Conservation (phyloP, 768 basidiomycete species). For the Holtermanniella nyarrowii region DNA sequence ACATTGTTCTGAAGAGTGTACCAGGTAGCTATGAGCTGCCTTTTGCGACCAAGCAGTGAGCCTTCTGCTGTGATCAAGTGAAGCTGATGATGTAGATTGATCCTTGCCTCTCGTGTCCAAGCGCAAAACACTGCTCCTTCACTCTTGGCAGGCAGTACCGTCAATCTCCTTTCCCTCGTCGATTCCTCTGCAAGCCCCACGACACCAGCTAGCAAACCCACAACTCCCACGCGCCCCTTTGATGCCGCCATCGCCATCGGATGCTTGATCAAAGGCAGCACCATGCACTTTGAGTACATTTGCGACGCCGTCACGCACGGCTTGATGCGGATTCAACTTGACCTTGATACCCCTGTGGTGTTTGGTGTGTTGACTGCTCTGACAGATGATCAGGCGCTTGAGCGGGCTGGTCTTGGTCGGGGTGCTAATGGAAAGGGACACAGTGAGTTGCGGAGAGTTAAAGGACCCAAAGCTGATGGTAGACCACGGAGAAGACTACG, state of each 20-base stretch:
- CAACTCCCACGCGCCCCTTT: slow-evolving; percentile 50
- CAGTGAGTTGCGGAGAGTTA: slow-evolving; percentile 46
- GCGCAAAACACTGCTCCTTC: slow-evolving; percentile 67
- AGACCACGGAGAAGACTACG: slow-evolving; percentile 92
- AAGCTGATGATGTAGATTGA: slow-evolving; percentile 53
- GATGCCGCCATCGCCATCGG: slow-evolving; percentile 96
- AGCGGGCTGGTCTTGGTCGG: slow-evolving; percentile 77
- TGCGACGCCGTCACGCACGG: slow-evolving; percentile 85
- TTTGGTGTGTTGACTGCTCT: slow-evolving; percentile 93
- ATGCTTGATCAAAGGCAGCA: slow-evolving; percentile 92
- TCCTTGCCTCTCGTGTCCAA: slow-evolving; percentile 76
- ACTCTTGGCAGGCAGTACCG: slow-evolving; percentile 52
- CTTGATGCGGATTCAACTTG: slow-evolving; percentile 87
- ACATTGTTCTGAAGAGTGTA: slow-evolving; percentile 83
- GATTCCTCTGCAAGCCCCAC: slow-evolving; percentile 49
- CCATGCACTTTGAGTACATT: slow-evolving; percentile 99
- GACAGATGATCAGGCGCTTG: slow-evolving; percentile 85
- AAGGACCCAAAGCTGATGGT: background rate
- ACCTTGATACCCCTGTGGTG: slow-evolving; percentile 85
- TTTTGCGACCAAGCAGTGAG: slow-evolving; percentile 68
- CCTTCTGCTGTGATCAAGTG: slow-evolving; percentile 5
- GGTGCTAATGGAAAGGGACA: slow-evolving; percentile 61
- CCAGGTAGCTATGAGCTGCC: slow-evolving; percentile 95
- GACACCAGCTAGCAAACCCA: slow-evolving; percentile 31
- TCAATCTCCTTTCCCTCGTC: slow-evolving; percentile 45